Percentiles rank a stretch among this genome's conserved stretches.
phyloP scores from a whole-genome alignment of 2,329 filamentous ascomycete species.

The Pseudocercospora vitis region DNA sequence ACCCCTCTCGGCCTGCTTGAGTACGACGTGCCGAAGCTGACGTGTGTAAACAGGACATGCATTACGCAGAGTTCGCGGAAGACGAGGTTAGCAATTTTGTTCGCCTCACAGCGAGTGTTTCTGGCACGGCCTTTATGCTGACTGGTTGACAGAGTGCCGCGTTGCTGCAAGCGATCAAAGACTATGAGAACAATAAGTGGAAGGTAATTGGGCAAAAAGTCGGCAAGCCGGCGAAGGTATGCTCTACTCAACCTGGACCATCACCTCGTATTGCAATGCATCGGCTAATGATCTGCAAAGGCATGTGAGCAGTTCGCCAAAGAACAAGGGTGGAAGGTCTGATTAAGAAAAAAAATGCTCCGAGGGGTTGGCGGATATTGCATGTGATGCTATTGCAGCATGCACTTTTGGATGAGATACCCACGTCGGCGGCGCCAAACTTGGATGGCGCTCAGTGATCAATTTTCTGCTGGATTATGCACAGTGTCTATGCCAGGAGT shows the following conservation, averaged over 20 bases:
- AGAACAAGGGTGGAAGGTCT: slow-evolving; percentile 62
- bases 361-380: slow-evolving; percentile 14
- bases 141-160: slow-evolving; percentile 63
- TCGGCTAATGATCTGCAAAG: slow-evolving; percentile 43
- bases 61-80: slow-evolving; percentile 97
- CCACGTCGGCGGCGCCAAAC: slow-evolving; percentile 18
- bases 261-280: background rate
- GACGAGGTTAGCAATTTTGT: slow-evolving; percentile 71
- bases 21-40: slow-evolving; percentile 5
- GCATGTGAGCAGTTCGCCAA: slow-evolving; percentile 92
- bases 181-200: slow-evolving; percentile 99
- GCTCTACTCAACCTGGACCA: slow-evolving; percentile 22
- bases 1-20: background rate
- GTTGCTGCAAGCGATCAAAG: slow-evolving; percentile 90
- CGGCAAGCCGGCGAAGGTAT: slow-evolving; percentile 92
- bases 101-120: slow-evolving; percentile 38
- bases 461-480: slow-evolving; percentile 11
- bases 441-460: slow-evolving; percentile 7
- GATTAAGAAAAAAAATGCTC: slow-evolving; percentile 11
- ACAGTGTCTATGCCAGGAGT: slow-evolving; percentile 25
- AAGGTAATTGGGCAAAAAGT: slow-evolving; percentile 96
- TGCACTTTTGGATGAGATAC: slow-evolving; percentile 23
- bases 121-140: slow-evolving; percentile 24
- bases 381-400: slow-evolving; percentile 17
- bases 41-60: slow-evolving; percentile 75